Conservation (phyloP, 106 monocot genomes). For the Gastrodia elata region DNA sequence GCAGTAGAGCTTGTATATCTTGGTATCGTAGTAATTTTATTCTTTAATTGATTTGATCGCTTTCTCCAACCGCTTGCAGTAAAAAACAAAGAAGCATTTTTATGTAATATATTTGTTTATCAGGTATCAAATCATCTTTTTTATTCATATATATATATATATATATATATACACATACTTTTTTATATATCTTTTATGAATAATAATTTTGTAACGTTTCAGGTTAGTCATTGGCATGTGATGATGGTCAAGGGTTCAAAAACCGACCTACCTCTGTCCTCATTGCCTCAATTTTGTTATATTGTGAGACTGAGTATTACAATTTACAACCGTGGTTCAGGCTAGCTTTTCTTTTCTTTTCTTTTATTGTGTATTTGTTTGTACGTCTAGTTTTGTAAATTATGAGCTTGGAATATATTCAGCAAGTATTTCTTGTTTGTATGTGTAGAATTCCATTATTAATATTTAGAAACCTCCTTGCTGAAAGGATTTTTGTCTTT, state of each 20-base stretch:
- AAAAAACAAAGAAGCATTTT: neutral
- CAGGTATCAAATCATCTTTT: constrained; percentile 6
- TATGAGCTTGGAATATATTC: neutral
- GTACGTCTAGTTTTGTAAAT: neutral
- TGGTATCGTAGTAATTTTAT: neutral
- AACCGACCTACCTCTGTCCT: neutral
- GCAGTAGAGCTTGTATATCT: constrained; percentile 1
- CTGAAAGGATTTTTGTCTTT: too few species aligned
- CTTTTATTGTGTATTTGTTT: neutral
- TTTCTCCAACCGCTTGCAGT: neutral
- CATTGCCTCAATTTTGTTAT: constrained; percentile 8
- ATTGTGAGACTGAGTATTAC: neutral
- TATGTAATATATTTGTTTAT: constrained; percentile 2
- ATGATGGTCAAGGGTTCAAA: constrained; percentile 6
- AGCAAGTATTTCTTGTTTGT: neutral
- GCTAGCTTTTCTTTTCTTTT: neutral
- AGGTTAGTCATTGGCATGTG: constrained; percentile 1
- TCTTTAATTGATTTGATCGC: constrained; percentile 4
- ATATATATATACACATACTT: too few species aligned
- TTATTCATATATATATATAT: neutral
- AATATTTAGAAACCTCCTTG: too few species aligned
- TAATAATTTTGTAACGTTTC: neutral
- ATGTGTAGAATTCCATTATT: neutral
- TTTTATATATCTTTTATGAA: neutral
- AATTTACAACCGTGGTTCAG: constrained; percentile 4